Percentiles rank a stretch among this genome's conserved stretches.
Evolutionary conservation across 169 alveolate genomes (phyloP).

Genomic region (Plasmodium billcollinsi): DNA sequence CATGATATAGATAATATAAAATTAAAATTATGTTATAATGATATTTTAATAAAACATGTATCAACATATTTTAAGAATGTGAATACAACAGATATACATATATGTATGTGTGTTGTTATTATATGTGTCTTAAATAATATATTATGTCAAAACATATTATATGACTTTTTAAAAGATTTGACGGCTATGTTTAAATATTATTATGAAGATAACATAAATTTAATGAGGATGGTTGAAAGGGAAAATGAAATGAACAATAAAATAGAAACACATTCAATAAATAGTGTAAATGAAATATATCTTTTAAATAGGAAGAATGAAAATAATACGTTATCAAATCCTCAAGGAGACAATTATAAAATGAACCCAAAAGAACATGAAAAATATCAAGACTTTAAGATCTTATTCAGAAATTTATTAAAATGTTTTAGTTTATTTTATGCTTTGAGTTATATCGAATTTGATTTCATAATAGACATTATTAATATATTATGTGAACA

Average conservation of each 20-base stretch:
- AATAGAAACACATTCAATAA: neutral
- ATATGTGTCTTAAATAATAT: constrained; percentile 62
- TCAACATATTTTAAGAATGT: constrained; percentile 50
- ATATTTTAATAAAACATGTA: constrained; percentile 10
- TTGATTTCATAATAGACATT: constrained; percentile 66
- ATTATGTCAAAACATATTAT: constrained; percentile 29
- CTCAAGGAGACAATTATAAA: neutral
- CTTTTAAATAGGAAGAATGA: neutral
- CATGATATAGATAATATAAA: constrained; percentile 27
- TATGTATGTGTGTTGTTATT: constrained; percentile 41
- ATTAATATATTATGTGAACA: constrained; percentile 68
- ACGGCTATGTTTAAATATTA: constrained; percentile 15
- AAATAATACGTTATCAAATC: neutral
- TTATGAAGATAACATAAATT: constrained; percentile 31
- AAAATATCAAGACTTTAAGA: constrained; percentile 48
- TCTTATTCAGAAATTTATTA: constrained; percentile 40
- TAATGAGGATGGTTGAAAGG: constrained; percentile 36
- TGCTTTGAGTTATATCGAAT: constrained; percentile 54
- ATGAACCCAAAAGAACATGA: constrained; percentile 51
- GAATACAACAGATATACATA: constrained; percentile 60
- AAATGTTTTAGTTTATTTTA: constrained; percentile 65
- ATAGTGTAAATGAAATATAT: neutral
- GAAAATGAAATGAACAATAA: constrained; percentile 38
- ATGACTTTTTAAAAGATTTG: constrained; percentile 48
- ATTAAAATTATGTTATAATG: constrained; percentile 18